Evolutionary conservation across 768 basidiomycete genomes (phyloP).

Genomic region (Lentinula aciculospora): DNA sequence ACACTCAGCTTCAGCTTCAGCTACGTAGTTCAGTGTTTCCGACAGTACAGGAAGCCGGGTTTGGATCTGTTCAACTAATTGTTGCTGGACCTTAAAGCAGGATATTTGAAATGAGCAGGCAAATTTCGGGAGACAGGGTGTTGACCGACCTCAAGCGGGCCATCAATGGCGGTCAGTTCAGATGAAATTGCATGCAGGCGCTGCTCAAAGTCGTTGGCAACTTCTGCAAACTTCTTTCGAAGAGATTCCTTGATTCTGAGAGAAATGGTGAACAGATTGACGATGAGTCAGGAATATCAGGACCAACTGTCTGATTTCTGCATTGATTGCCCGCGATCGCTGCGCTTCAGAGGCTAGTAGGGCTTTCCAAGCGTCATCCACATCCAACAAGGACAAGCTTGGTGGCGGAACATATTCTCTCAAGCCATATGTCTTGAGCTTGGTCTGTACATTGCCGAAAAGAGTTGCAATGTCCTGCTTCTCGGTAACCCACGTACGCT

Average conservation of each 20-base stretch:
- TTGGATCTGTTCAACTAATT: slow-evolving; percentile 58
- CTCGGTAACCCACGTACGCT: slow-evolving; percentile 86
- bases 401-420: slow-evolving; percentile 75
- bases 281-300: slow-evolving; percentile 6
- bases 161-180: slow-evolving; percentile 70
- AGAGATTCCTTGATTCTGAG: slow-evolving; percentile 76
- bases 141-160: slow-evolving; percentile 60
- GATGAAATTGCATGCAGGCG: slow-evolving; percentile 60
- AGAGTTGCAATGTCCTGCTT: slow-evolving; percentile 83
- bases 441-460: slow-evolving; percentile 91
- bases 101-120: neutral
- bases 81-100: slow-evolving; percentile 61
- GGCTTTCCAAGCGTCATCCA: slow-evolving; percentile 73
- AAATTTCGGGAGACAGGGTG: slow-evolving; percentile 14
- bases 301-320: slow-evolving; percentile 78
- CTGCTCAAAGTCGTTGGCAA: slow-evolving; percentile 74
- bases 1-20: slow-evolving; percentile 69
- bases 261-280: neutral
- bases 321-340: slow-evolving; percentile 80
- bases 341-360: slow-evolving; percentile 72
- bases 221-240: slow-evolving; percentile 69
- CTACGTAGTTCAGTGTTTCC: slow-evolving; percentile 49
- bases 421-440: slow-evolving; percentile 85
- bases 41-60: slow-evolving; percentile 62
- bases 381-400: slow-evolving; percentile 64